phyloP scores from a whole-genome alignment of 331 rosid genomes.

The Arachis monticola region DNA sequence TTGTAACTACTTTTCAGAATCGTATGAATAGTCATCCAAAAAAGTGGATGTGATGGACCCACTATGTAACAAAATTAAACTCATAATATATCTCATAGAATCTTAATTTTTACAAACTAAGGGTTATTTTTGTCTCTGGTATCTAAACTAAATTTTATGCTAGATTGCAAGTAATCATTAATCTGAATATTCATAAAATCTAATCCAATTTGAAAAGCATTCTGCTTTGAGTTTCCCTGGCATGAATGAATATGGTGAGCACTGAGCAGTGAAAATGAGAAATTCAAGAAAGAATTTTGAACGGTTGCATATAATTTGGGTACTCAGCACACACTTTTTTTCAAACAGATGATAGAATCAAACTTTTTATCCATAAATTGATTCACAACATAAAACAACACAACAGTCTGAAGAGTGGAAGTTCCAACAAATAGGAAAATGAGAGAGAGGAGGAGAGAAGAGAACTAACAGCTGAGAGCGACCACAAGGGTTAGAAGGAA shows the following conservation, averaged over 20 bases:
- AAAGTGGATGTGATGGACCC: too few relatives aligned
- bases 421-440: not conserved
- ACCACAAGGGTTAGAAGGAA: slow-evolving; percentile 46
- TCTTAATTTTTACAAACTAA: not conserved
- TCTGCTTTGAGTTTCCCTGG: not conserved
- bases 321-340: not conserved
- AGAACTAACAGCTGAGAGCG: slow-evolving; percentile 48
- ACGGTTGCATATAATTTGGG: not conserved
- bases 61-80: too few relatives aligned
- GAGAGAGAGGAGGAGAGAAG: not conserved
- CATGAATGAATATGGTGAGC: not conserved
- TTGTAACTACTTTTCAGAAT: too few relatives aligned
- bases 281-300: not conserved
- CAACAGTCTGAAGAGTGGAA: not conserved
- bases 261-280: not conserved
- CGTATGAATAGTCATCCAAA: too few relatives aligned
- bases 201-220: slow-evolving; percentile 2
- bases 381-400: not conserved
- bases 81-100: not conserved
- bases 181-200: slow-evolving; percentile 3
- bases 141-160: not conserved
- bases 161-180: not conserved
- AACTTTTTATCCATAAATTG: not conserved
- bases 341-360: not conserved
- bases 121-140: not conserved